These are phyloP conservation scores for Didymella keratinophila DNA, from an alignment of 2,329 filamentous ascomycete species.

Conservation along the genomic window DNA sequence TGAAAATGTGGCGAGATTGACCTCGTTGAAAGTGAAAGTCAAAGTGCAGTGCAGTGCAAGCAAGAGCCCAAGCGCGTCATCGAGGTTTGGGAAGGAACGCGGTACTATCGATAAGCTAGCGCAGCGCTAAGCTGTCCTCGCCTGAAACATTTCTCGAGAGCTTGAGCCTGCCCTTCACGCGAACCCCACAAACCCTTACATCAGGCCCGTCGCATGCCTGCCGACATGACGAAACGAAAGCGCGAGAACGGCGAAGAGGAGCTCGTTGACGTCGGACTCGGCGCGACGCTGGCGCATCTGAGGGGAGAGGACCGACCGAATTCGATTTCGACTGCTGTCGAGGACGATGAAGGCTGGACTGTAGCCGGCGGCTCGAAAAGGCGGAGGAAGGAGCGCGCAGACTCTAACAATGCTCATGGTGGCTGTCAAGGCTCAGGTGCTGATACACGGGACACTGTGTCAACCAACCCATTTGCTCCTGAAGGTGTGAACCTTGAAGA, in stretches of 20 bases:
- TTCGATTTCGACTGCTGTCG: constrained; percentile 18
- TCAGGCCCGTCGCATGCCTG: constrained; percentile 19
- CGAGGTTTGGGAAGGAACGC: not conserved
- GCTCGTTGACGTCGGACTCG: constrained; percentile 34
- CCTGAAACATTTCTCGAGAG: constrained; percentile 16
- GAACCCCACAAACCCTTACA: not conserved
- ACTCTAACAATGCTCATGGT: constrained; percentile 12
- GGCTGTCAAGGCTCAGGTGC: constrained; percentile 13
- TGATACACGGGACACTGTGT: constrained; percentile 1
- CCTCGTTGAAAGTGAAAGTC: not conserved
- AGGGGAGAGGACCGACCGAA: constrained; percentile 27
- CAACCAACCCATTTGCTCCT: constrained; percentile 30
- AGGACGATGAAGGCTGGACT: constrained; percentile 41
- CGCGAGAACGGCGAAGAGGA: constrained; percentile 31
- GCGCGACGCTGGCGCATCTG: constrained; percentile 41
- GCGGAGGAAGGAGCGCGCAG: constrained; percentile 31
- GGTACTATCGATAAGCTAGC: constrained; percentile 14
- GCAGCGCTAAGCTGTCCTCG: constrained; percentile 3
- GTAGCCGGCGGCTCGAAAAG: constrained; percentile 38
- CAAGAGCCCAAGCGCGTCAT: not conserved
- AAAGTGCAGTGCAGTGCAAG: too few species aligned
- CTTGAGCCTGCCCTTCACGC: not conserved
- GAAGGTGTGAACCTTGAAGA: constrained; percentile 22
- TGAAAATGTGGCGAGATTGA: not conserved
- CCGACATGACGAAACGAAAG: constrained; percentile 45